A percentile compares a stretch with the other conserved stretches of the same genome.
These are phyloP conservation scores for Nothomitra cinnamomea DNA, from an alignment of 2,329 filamentous ascomycete genomes.

Conservation along the genomic window DNA sequence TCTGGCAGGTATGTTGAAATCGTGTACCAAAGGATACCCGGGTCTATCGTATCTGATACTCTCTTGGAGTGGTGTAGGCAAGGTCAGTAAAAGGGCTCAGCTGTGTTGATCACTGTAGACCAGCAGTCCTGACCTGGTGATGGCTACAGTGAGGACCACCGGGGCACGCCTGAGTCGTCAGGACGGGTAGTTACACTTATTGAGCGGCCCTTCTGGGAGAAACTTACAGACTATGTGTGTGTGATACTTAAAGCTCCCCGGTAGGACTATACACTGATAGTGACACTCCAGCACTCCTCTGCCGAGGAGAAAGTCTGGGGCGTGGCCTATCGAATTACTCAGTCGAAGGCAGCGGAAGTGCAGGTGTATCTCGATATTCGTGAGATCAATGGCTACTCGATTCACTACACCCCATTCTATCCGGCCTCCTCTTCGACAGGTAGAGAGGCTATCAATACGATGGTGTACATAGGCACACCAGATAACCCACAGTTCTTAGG, in stretches of 20 bases:
- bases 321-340: slow-evolving; percentile 70
- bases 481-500: slow-evolving; percentile 85
- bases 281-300: slow-evolving; percentile 31
- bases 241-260: neutral
- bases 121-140: neutral
- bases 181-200: slow-evolving; percentile 91
- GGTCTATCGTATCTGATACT: neutral
- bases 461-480: slow-evolving; percentile 91
- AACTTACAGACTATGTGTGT: slow-evolving; percentile 45
- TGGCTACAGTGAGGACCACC: slow-evolving; percentile 64
- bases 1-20: slow-evolving; percentile 78
- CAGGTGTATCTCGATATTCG: slow-evolving; percentile 84
- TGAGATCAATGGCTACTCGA: slow-evolving; percentile 93
- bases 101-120: neutral
- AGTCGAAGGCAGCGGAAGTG: slow-evolving; percentile 59
- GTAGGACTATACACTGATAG: slow-evolving; percentile 2
- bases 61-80: neutral
- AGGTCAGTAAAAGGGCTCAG: slow-evolving; percentile 1
- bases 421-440: slow-evolving; percentile 20
- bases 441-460: slow-evolving; percentile 17
- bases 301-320: slow-evolving; percentile 66
- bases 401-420: slow-evolving; percentile 76
- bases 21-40: neutral
- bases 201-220: slow-evolving; percentile 66
- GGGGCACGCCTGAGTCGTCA: slow-evolving; percentile 73